Percentiles rank a stretch among this genome's conserved stretches.
These are phyloP conservation scores for Pulveroboletus sp. DNA, from an alignment of 768 basidiomycete genomes.

Conservation along the genomic window DNA sequence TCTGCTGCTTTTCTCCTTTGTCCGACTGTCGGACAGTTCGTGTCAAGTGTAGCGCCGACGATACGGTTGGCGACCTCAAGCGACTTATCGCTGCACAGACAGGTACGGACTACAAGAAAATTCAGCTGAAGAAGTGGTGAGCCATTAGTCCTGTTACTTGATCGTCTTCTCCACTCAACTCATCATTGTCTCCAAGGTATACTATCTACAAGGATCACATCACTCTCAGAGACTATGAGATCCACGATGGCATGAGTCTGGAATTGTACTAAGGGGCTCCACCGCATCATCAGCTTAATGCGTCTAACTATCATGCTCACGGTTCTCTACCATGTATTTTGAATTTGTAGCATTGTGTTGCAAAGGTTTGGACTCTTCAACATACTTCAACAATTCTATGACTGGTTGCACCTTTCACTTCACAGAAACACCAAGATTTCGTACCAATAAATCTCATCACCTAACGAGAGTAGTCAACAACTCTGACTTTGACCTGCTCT, in stretches of 20 bases:
- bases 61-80: conserved; percentile 97
- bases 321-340: conserved; percentile 5
- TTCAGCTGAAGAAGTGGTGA: conserved; percentile 95
- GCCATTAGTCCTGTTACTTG: conserved; percentile 20
- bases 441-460: not conserved
- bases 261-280: conserved; percentile 68
- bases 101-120: conserved; percentile 81
- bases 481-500: conserved; percentile 20
- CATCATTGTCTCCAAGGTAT: conserved; percentile 54
- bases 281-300: not conserved
- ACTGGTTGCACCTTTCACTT: not conserved
- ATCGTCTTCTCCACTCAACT: not conserved
- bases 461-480: conserved; percentile 4
- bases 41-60: conserved; percentile 91
- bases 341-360: conserved; percentile 11
- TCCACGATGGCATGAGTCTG: conserved; percentile 88
- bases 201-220: conserved; percentile 96
- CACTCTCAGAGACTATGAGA: conserved; percentile 88
- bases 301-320: not conserved
- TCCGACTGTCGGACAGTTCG: conserved; percentile 54
- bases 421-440: not conserved
- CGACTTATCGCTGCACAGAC: conserved; percentile 95
- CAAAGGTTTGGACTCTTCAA: not conserved
- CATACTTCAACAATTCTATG: not conserved
- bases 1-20: not conserved